Base-by-base conservation (phyloP, 257 asterid genomes). In the Capsicum rhomboideum region DNA sequence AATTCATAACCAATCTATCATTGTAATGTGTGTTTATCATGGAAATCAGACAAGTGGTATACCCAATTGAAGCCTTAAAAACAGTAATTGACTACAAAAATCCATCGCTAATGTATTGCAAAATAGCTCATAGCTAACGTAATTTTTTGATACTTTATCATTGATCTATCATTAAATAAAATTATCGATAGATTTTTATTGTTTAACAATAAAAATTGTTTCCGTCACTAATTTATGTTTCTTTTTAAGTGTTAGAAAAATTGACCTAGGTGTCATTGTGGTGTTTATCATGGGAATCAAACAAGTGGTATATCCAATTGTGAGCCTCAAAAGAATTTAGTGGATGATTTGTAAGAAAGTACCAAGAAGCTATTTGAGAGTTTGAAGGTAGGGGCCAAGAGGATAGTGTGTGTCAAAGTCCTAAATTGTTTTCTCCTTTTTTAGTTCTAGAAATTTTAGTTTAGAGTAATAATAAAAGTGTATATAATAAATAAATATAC, bases 321-420 rank as follows among this genome's bases (percentile, higher is more conserved):
- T 79, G 40, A 44, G 58, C 56, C 40, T 44, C 21, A 10, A 46
- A 40, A 16, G 16, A 49, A 28, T 75, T 26, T 50, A 75, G 81
- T 75, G 81, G 81, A 75, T 49, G 23, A 75, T 75, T 75, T 31
- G 81, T 75, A 75, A 75, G 81, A 75, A 46, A 75, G 42, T 46
- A 75, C 61, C 23, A 49, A 75, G 26, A 75, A 49, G 40, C 10
- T 8, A 75, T 75, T 75, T 75, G 61, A 10, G 81, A 75, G 61
- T 75, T 49, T 14, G 61, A 75, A 75, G 81, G 81, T 75, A 75
- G 80, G 61, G 80, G 61, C 80, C 61, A 23, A 3, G 17, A n/a
- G 4, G 7, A 6, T 69, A 69, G 12, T 31, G 28, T 21, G 21
- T 44, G 6, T 71, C 28, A 8, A 71, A 71, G n/a, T 3, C 79